A percentile compares a stretch with the other conserved stretches of the same genome.
phyloP scores from a whole-genome alignment of 192 early-diverging fungal genomes.

The Umbelopsis isabellina region DNA sequence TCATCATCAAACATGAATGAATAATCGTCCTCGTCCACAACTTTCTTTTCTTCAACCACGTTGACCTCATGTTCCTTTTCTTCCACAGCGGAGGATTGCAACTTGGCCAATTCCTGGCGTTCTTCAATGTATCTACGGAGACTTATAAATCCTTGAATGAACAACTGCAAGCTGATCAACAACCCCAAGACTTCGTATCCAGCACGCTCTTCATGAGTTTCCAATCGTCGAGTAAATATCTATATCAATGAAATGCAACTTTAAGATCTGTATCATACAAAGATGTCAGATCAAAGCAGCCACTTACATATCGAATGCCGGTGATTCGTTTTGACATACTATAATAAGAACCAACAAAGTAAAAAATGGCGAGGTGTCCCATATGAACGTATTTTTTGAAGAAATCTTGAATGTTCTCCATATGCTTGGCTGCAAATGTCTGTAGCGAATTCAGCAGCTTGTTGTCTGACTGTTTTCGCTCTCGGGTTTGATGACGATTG shows the following conservation, averaged over 20 bases:
- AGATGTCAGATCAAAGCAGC: background rate
- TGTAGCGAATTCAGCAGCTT: background rate
- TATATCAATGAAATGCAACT: slow-evolving; percentile 21
- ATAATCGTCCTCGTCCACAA: slow-evolving; percentile 31
- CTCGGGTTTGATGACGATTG: slow-evolving; percentile 4
- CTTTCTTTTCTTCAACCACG: slow-evolving; percentile 11
- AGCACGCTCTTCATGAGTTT: slow-evolving; percentile 68
- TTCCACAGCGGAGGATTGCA: slow-evolving; percentile 26
- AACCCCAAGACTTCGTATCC: slow-evolving; percentile 89
- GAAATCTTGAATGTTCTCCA: slow-evolving; percentile 42
- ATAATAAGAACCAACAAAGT: slow-evolving; percentile 86
- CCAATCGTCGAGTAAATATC: slow-evolving; percentile 77
- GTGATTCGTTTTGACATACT: slow-evolving; percentile 77
- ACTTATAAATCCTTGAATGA: slow-evolving; percentile 59
- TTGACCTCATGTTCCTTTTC: slow-evolving; percentile 5
- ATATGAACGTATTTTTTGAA: slow-evolving; percentile 53
- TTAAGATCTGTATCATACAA: background rate
- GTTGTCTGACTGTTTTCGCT: background rate
- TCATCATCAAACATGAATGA: slow-evolving; percentile 37
- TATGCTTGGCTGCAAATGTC: slow-evolving; percentile 13
- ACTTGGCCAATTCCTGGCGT: slow-evolving; percentile 31
- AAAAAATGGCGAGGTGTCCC: slow-evolving; percentile 86
- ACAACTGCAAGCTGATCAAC: slow-evolving; percentile 75
- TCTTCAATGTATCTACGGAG: slow-evolving; percentile 35
- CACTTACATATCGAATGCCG: slow-evolving; percentile 76